phyloP scores from a whole-genome alignment of 352 stramenopile genomes.

The Phytophthora fragariaefolia region DNA sequence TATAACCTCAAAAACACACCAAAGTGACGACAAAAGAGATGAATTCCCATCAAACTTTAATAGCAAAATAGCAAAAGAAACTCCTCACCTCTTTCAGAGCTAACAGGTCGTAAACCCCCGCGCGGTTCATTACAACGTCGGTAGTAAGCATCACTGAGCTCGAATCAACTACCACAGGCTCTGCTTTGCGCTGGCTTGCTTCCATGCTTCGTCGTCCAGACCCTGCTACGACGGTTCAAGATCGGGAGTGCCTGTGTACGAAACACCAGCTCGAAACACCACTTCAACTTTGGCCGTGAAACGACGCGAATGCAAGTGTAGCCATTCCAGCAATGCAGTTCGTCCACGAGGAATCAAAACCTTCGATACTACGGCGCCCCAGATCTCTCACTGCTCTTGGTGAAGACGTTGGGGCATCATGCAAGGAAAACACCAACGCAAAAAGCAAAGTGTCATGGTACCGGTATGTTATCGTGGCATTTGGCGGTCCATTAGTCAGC shows the following conservation, averaged over 20 bases:
- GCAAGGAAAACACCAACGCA: conserved; percentile 9
- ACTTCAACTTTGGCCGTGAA: conserved; percentile 28
- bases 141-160: conserved; percentile 35
- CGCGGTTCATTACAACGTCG: conserved; percentile 63
- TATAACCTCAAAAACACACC: conserved; percentile 16
- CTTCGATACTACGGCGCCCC: conserved; percentile 8
- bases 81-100: conserved; percentile 74
- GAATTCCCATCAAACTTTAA: not conserved
- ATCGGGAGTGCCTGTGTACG: conserved; percentile 27
- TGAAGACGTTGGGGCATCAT: conserved; percentile 8
- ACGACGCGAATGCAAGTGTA: conserved; percentile 28
- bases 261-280: conserved; percentile 23
- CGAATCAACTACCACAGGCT: not conserved
- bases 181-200: not conserved
- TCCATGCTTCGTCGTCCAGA: no score
- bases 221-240: conserved; percentile 56
- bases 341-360: not conserved
- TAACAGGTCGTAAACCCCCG: conserved; percentile 68
- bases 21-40: not conserved
- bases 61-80: not conserved
- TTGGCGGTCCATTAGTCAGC: not conserved
- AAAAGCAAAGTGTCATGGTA: conserved; percentile 69
- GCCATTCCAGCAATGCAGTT: conserved; percentile 31
- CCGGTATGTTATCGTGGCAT: conserved; percentile 38
- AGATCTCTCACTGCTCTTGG: conserved; percentile 15